Percentiles rank a stretch among this genome's conserved stretches.
These are phyloP conservation scores for Tremella mesenterica DNA, from an alignment of 768 basidiomycete genomes.

Conservation along the genomic window DNA sequence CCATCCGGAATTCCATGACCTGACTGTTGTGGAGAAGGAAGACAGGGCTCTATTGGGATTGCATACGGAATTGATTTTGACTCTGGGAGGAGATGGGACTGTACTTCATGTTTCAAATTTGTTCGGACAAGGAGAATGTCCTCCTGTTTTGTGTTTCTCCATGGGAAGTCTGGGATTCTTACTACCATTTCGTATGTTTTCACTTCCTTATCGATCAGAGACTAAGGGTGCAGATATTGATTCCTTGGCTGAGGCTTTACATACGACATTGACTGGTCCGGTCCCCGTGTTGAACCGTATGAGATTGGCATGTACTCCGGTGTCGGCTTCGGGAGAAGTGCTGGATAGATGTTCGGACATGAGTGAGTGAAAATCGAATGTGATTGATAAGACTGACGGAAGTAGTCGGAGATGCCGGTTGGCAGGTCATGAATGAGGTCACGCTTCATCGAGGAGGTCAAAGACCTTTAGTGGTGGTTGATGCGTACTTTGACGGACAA, in stretches of 20 bases:
- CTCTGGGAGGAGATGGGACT: slow-evolving; percentile 89
- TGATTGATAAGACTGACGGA: background rate
- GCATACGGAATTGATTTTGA: slow-evolving; percentile 72
- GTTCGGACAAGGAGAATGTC: slow-evolving; percentile 82
- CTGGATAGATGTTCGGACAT: slow-evolving; percentile 17
- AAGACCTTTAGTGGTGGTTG: slow-evolving; percentile 84
- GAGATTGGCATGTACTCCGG: slow-evolving; percentile 62
- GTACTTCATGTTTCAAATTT: slow-evolving; percentile 87
- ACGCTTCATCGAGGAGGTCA: slow-evolving; percentile 84
- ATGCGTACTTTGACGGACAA: slow-evolving; percentile 87
- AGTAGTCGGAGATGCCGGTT: slow-evolving; percentile 51
- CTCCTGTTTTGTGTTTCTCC: slow-evolving; percentile 81
- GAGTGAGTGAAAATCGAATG: slow-evolving; percentile 16
- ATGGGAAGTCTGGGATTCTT: slow-evolving; percentile 92
- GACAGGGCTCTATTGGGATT: slow-evolving; percentile 19
- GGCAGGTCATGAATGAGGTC: slow-evolving; percentile 98
- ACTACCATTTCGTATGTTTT: slow-evolving; percentile 75
- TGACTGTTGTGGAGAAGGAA: slow-evolving; percentile 16
- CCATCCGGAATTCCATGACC: slow-evolving; percentile 15
- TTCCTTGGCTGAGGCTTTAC: slow-evolving; percentile 69
- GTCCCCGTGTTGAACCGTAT: slow-evolving; percentile 79
- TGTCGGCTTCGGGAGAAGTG: slow-evolving; percentile 9
- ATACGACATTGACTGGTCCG: slow-evolving; percentile 67
- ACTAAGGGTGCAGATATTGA: slow-evolving; percentile 62
- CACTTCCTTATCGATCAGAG: background rate